Evolutionary conservation across 2,329 filamentous ascomycete species (phyloP), one percentile per base, ranked within the genome.

Genomic region (Trichoderma endophyticum): DNA sequence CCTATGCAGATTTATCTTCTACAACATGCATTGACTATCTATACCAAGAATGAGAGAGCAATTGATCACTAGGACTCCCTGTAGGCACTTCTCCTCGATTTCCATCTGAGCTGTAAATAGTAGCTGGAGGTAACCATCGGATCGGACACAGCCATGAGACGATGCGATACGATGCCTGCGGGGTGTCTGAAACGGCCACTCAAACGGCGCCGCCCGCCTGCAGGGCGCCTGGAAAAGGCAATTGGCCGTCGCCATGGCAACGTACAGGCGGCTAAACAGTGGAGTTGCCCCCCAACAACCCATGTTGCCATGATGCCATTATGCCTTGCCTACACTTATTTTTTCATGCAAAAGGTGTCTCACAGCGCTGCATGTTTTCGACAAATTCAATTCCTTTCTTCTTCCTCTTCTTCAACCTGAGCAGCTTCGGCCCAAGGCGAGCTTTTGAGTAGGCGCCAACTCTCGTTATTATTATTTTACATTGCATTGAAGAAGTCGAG

Each of bases 301-400:
- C 60, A 30, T 21, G 28, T 48, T 36, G 51, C 48, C 51, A 28
- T 24, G 30, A 62, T 39, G 54, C 51, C 54, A 26, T 43, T 39
- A 30, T 34, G 28, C 51, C 28, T 60, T 60, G 34, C 54, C 30
- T 24, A 54, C 21, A 11, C 7, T 26, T 59, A 26, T 28, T 21
- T 67, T 60, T 69, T 60, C 54, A 69, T 51, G 56, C 65, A 69
- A 63, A 71, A 71, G 69, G 32, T 71, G 69, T 66, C 62, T 71
- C 69, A 71, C 30, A 32, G 62, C 69, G 51, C 60, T 63, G 39
- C 57, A 63, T 18, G 30, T 70, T 43, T 36, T 39, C 18, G 21
- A 54, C 48, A 54, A 54, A 36, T 59, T 59, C 54, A 54, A 36
- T 59, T 64, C 54, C 24, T 30, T 39, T 43, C 39, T 43, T 43